These are phyloP conservation scores for Malus asiatica DNA, from an alignment of 306 rosid genomes.

Conservation along the genomic window DNA sequence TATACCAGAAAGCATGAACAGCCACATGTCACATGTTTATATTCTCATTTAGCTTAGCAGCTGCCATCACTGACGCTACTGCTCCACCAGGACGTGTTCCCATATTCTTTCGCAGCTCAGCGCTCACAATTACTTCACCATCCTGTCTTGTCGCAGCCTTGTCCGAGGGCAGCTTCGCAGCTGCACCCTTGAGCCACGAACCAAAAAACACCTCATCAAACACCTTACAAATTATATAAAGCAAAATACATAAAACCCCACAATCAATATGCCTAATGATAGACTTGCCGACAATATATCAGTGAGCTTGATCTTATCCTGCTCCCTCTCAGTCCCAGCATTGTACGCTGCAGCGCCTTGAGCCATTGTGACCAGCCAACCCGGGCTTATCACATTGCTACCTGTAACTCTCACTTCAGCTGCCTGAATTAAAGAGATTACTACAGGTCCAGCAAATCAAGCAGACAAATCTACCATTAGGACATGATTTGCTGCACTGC, in stretches of 20 bases:
- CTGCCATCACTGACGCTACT: conserved; percentile 54
- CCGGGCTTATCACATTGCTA: conserved; percentile 29
- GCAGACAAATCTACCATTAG: too few relatives aligned
- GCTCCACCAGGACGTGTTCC: conserved; percentile 50
- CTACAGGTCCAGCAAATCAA: too few relatives aligned
- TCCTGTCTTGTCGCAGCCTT: conserved; percentile 49
- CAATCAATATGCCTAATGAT: background rate
- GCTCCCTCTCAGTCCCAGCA: background rate
- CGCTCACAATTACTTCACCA: conserved; percentile 51
- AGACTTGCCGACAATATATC: conserved; percentile 33
- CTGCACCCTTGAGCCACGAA: conserved; percentile 30
- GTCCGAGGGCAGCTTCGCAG: conserved; percentile 38
- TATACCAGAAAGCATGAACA: background rate
- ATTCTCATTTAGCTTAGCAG: conserved; percentile 59
- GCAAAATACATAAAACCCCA: background rate
- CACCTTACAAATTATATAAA: background rate
- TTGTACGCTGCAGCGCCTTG: conserved; percentile 56
- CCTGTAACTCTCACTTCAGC: conserved; percentile 68
- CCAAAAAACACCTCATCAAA: background rate
- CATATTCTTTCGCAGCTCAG: conserved; percentile 48
- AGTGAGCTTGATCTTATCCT: conserved; percentile 45
- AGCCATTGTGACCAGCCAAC: conserved; percentile 53
- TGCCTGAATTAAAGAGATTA: conserved; percentile 24
- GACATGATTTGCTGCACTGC: too few relatives aligned
- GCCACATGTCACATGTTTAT: background rate